Conservation (phyloP, 345 rosid genomes). For the Rubroshorea leprosula region DNA sequence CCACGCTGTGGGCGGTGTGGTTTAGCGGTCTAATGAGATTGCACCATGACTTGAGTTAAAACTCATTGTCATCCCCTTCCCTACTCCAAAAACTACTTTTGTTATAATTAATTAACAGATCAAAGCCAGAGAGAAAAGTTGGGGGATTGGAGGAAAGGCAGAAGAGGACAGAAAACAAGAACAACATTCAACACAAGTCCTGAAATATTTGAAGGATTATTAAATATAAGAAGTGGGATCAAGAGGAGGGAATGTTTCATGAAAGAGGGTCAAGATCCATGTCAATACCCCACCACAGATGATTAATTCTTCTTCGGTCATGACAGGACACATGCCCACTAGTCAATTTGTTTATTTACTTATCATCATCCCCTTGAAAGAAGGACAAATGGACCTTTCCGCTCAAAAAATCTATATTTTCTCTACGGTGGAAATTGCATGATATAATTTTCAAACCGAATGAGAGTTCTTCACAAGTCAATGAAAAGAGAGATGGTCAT, state of each 20-base stretch:
- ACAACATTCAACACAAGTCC: slow-evolving; percentile 12
- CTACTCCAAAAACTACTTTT: too few species aligned
- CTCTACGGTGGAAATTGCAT: slow-evolving; percentile 8
- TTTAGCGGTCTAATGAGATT: too few species aligned
- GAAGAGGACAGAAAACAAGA: slow-evolving; percentile 13
- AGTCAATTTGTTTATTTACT: slow-evolving; percentile 8
- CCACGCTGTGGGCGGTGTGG: too few species aligned
- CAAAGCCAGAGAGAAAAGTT: neutral
- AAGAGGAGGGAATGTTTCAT: slow-evolving; percentile 16
- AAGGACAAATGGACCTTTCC: neutral
- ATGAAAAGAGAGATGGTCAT: slow-evolving; percentile 21
- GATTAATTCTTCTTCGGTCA: slow-evolving; percentile 6
- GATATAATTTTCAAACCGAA: slow-evolving; percentile 7
- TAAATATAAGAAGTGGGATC: neutral
- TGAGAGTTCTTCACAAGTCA: slow-evolving; percentile 11
- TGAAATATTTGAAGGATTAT: neutral
- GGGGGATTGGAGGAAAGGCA: slow-evolving; percentile 1
- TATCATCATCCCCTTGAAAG: slow-evolving; percentile 11
- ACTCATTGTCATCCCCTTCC: too few species aligned
- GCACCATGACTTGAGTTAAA: too few species aligned
- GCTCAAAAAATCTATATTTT: neutral
- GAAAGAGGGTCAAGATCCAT: slow-evolving; percentile 20
- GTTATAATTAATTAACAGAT: too few species aligned
- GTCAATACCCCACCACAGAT: slow-evolving; percentile 15
- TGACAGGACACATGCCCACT: slow-evolving; percentile 19